Conservation (phyloP, 1,284 basidiomycete genomes). For the Fomitopsis schrenkii region DNA sequence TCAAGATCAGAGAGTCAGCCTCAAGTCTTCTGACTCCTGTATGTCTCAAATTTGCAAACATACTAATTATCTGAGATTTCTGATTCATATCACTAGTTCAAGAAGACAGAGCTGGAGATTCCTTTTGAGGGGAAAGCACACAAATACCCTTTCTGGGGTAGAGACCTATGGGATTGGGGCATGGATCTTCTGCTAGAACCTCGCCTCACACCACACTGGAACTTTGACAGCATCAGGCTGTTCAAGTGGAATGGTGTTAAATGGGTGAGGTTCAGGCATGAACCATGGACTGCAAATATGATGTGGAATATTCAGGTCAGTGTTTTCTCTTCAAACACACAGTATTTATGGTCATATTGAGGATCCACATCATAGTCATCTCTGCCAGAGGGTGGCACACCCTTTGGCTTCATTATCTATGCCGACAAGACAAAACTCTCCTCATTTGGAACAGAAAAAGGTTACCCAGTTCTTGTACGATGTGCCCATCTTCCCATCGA, state of each 20-base stretch:
- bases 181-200: conserved; percentile 21
- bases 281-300: conserved; percentile 26
- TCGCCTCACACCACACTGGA: conserved; percentile 17
- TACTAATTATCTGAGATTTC: not conserved
- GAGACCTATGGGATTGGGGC: conserved; percentile 24
- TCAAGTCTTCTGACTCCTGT: too few relatives aligned
- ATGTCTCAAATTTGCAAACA: conserved; percentile 2
- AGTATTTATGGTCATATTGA: not conserved
- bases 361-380: not conserved
- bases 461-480: too few relatives aligned
- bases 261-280: conserved; percentile 23
- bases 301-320: conserved; percentile 29
- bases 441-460: conserved; percentile 36
- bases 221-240: conserved; percentile 28
- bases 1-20: conserved; percentile 4
- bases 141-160: too few relatives aligned
- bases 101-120: conserved; percentile 5
- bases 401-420: conserved; percentile 32
- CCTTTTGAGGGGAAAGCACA: conserved; percentile 30
- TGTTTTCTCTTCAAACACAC: not conserved
- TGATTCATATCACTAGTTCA: conserved; percentile 11
- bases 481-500: conserved; percentile 32
- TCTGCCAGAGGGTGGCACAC: conserved; percentile 19
- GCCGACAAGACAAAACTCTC: conserved; percentile 43
- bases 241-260: conserved; percentile 12